Percentiles rank a stretch among this genome's conserved stretches.
Conservation (phyloP, 2,329 filamentous ascomycete genomes). For the Colletotrichum caudatum region DNA sequence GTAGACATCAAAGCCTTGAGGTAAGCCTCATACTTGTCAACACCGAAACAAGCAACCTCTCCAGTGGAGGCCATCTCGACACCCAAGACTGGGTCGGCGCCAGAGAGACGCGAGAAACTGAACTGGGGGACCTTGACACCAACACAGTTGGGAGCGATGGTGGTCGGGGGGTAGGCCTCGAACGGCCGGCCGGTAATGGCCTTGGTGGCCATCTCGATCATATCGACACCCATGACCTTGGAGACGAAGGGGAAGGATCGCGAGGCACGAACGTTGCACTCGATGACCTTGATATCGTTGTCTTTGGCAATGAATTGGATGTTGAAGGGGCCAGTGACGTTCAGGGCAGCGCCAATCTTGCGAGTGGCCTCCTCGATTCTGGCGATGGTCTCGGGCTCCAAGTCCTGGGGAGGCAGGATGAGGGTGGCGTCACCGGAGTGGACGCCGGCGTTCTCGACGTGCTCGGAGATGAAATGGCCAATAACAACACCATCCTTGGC, state of each 20-base stretch:
- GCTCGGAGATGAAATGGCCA: constrained; percentile 97
- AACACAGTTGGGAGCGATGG: constrained; percentile 83
- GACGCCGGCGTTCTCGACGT: constrained; percentile 98
- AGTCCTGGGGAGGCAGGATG: constrained; percentile 93
- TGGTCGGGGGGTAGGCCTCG: constrained; percentile 81
- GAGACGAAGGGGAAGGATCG: constrained; percentile 98
- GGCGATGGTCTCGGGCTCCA: constrained; percentile 87
- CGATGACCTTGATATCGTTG: constrained; percentile 99
- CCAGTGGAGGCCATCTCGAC: constrained; percentile 99
- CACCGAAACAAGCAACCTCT: constrained; percentile 96
- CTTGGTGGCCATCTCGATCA: constrained; percentile 99
- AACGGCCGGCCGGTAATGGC: constrained; percentile 91
- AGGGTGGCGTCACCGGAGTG: constrained; percentile 98
- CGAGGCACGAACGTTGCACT: constrained; percentile 97
- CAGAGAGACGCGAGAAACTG: constrained; percentile 96
- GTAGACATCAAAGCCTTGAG: constrained; percentile 96
- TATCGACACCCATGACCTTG: constrained; percentile 97
- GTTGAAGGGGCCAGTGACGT: constrained; percentile 97
- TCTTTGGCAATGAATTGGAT: constrained; percentile 99
- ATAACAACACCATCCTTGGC: constrained; percentile 90
- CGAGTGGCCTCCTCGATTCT: constrained; percentile 94
- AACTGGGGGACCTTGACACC: constrained; percentile 99
- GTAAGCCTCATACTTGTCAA: constrained; percentile 97
- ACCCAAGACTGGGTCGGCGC: constrained; percentile 94
- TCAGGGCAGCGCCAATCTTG: constrained; percentile 94